Conservation (phyloP, 345 rosid genomes). For the Citrus medica region DNA sequence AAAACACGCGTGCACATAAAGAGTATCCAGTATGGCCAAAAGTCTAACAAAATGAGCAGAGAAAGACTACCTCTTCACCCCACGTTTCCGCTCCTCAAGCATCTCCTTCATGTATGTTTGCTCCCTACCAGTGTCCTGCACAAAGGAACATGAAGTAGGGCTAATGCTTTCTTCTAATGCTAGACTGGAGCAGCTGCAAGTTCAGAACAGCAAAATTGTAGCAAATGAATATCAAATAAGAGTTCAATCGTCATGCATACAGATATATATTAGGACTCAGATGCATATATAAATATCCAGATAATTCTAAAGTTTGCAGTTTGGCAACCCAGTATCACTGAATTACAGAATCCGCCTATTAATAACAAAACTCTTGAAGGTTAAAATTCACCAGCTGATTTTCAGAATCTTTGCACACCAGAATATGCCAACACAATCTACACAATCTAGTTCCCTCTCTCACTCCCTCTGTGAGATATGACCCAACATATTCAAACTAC, state of each 20-base stretch:
- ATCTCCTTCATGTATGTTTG: constrained; percentile 25
- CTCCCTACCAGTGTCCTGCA: constrained; percentile 30
- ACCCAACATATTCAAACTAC: background rate
- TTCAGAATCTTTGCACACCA: background rate
- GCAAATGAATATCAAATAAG: background rate
- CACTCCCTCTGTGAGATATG: background rate
- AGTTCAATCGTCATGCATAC: background rate
- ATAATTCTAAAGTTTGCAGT: background rate
- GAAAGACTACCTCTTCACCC: constrained; percentile 47
- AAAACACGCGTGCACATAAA: no score
- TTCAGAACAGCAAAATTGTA: constrained; percentile 6
- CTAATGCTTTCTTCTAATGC: constrained; percentile 34
- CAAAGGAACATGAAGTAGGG: constrained; percentile 31
- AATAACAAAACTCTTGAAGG: background rate
- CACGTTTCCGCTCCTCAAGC: constrained; percentile 37
- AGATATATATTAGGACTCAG: background rate
- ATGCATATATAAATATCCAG: background rate
- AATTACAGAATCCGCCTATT: background rate
- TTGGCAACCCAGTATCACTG: background rate
- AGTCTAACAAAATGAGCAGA: background rate
- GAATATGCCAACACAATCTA: no score
- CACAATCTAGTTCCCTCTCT: background rate
- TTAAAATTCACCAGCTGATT: background rate
- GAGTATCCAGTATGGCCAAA: background rate
- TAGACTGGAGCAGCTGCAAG: constrained; percentile 38